Conservation (phyloP, 768 basidiomycete species). For the Panus rudis region DNA sequence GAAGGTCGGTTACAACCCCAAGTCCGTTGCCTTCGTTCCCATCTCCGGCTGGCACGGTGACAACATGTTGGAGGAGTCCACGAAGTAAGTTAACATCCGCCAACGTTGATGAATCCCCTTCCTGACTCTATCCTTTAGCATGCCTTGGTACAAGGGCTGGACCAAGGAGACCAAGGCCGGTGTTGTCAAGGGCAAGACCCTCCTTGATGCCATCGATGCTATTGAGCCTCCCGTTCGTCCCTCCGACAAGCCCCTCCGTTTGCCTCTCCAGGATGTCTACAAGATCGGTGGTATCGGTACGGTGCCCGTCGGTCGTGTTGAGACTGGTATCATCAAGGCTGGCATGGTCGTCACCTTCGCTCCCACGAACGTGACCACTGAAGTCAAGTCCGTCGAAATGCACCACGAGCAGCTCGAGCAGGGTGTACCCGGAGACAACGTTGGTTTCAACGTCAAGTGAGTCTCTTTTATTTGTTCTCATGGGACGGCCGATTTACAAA, state of each 20-base stretch:
- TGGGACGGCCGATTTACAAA: slow-evolving; percentile 5
- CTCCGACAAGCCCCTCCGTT: slow-evolving; percentile 99
- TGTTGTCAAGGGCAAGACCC: slow-evolving; percentile 95
- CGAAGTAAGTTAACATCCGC: slow-evolving; percentile 58
- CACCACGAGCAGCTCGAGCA: slow-evolving; percentile 96
- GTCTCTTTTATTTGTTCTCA: slow-evolving; percentile 19
- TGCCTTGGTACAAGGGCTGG: slow-evolving; percentile 99
- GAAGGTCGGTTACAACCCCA: slow-evolving; percentile 99
- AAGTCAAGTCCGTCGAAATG: slow-evolving; percentile 99
- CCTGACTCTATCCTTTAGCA: slow-evolving; percentile 42
- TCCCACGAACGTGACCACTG: slow-evolving; percentile 96
- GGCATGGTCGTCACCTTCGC: slow-evolving; percentile 99
- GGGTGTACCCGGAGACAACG: slow-evolving; percentile 97
- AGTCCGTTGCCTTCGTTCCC: slow-evolving; percentile 95
- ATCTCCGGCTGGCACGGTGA: slow-evolving; percentile 99
- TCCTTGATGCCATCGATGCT: slow-evolving; percentile 98
- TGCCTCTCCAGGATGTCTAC: slow-evolving; percentile 99
- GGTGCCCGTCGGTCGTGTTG: slow-evolving; percentile 99
- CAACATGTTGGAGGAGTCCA: slow-evolving; percentile 99
- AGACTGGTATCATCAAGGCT: slow-evolving; percentile 99
- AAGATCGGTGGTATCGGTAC: slow-evolving; percentile 99
- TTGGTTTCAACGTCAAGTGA: slow-evolving; percentile 97
- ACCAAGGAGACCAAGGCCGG: slow-evolving; percentile 92
- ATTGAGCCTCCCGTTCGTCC: slow-evolving; percentile 97
- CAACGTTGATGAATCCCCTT: neutral